Percentiles rank a stretch among this genome's conserved stretches.
These are phyloP conservation scores for Candida namnaoensis DNA, from an alignment of 805 yeast genomes.

Conservation along the genomic window DNA sequence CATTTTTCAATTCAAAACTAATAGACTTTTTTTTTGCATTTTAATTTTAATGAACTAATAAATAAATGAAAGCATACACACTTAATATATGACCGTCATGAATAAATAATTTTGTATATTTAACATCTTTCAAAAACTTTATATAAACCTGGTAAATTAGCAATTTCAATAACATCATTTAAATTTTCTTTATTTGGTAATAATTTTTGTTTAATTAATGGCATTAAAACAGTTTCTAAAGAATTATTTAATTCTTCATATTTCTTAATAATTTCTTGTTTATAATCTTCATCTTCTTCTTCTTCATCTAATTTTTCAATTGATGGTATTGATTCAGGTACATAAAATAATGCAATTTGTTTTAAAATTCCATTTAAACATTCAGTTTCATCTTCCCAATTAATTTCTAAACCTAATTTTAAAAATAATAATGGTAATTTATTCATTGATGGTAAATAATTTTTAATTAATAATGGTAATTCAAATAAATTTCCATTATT, in stretches of 20 bases:
- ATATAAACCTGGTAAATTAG: conserved; percentile 86
- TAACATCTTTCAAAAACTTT: conserved; percentile 88
- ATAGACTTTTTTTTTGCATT: no score
- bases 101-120: background rate
- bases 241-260: conserved; percentile 22
- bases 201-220: conserved; percentile 51
- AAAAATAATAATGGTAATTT: conserved; percentile 64
- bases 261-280: conserved; percentile 15
- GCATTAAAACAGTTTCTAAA: conserved; percentile 58
- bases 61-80: no score
- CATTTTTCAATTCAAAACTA: no score
- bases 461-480: conserved; percentile 63
- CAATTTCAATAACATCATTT: conserved; percentile 68
- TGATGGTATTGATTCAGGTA: conserved; percentile 45
- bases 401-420: conserved; percentile 46
- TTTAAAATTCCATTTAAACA: conserved; percentile 60
- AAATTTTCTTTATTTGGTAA: conserved; percentile 50
- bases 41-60: no score
- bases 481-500: conserved; percentile 30
- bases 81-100: no score
- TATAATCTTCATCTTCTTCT: conserved; percentile 10
- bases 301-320: conserved; percentile 16
- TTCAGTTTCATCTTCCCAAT: conserved; percentile 58
- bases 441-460: conserved; percentile 49
- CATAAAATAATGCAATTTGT: conserved; percentile 65